Percentiles rank a stretch among this genome's conserved stretches.
Conservation (phyloP, 176 grass and related monocot genomes). For the Metroxylon sagu region DNA sequence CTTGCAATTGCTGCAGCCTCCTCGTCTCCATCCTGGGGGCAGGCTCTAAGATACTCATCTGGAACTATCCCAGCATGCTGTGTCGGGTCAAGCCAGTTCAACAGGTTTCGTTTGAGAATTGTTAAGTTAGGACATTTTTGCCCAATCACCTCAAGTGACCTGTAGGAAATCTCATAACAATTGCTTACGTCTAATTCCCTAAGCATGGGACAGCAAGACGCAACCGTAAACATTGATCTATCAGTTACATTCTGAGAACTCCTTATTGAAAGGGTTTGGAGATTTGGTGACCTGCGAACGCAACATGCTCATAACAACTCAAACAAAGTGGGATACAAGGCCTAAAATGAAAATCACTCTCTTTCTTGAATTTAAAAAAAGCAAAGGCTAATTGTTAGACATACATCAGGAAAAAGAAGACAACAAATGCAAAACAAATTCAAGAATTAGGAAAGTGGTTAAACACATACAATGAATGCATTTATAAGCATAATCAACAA, state of each 20-base stretch:
- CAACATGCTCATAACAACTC: conserved; percentile 18
- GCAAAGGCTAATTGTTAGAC: background rate
- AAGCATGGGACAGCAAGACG: conserved; percentile 45
- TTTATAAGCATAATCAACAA: too few species aligned
- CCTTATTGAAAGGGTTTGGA: conserved; percentile 61
- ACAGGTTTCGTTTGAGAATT: conserved; percentile 59
- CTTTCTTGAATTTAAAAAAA: background rate
- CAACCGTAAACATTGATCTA: conserved; percentile 47
- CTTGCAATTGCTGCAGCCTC: conserved; percentile 64
- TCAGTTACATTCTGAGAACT: conserved; percentile 54
- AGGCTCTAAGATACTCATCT: conserved; percentile 61
- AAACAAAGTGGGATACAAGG: conserved; percentile 1
- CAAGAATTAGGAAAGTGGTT: background rate
- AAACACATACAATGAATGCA: too few species aligned
- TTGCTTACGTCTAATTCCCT: conserved; percentile 84
- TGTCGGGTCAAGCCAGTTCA: conserved; percentile 81
- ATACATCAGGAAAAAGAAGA: background rate
- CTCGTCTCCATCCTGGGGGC: conserved; percentile 69
- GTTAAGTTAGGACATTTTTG: conserved; percentile 58
- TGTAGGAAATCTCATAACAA: conserved; percentile 72
- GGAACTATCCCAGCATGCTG: conserved; percentile 65
- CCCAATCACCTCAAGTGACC: conserved; percentile 66
- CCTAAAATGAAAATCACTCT: background rate
- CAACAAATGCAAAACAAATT: background rate
- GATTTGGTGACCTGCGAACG: conserved; percentile 43